Percentiles rank a stretch among this genome's conserved stretches.
phyloP scores from a whole-genome alignment of 2,329 filamentous ascomycete genomes.

The Aureobasidium vineae region DNA sequence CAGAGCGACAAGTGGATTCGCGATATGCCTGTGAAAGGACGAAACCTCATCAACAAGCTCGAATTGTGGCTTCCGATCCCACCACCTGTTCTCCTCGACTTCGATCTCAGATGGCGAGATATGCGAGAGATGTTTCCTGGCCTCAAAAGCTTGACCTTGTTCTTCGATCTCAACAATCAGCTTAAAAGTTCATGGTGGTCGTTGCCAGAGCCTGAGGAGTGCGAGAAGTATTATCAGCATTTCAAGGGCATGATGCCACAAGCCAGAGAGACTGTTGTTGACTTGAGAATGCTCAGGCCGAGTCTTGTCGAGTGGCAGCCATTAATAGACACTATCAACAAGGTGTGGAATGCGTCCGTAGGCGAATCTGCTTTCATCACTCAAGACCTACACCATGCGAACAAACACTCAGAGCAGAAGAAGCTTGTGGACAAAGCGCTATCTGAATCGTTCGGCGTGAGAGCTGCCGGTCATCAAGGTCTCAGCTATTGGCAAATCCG shows the following conservation, averaged over 20 bases:
- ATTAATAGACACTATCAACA: not conserved
- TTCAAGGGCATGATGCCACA: not conserved
- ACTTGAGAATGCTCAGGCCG: not conserved
- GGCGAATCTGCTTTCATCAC: not conserved
- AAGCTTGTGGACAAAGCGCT: not conserved
- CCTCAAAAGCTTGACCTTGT: not conserved
- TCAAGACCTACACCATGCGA: not conserved
- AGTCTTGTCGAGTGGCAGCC: not conserved
- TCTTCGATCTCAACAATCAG: not conserved
- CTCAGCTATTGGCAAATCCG: conserved; percentile 2
- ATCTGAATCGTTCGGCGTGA: not conserved
- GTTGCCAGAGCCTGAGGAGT: not conserved
- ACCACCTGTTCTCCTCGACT: not conserved
- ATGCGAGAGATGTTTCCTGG: conserved; percentile 5
- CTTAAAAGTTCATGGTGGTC: not conserved
- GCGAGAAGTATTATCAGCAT: not conserved
- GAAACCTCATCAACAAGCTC: conserved; percentile 10
- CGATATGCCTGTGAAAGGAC: not conserved
- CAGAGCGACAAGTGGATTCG: conserved; percentile 1
- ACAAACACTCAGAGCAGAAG: not conserved
- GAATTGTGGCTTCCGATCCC: not conserved
- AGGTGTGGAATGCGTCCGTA: not conserved
- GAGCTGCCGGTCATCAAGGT: not conserved
- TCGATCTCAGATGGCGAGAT: not conserved
- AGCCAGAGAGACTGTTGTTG: not conserved